Conservation (phyloP, 768 basidiomycete genomes). For the Kondoa subrosea region DNA sequence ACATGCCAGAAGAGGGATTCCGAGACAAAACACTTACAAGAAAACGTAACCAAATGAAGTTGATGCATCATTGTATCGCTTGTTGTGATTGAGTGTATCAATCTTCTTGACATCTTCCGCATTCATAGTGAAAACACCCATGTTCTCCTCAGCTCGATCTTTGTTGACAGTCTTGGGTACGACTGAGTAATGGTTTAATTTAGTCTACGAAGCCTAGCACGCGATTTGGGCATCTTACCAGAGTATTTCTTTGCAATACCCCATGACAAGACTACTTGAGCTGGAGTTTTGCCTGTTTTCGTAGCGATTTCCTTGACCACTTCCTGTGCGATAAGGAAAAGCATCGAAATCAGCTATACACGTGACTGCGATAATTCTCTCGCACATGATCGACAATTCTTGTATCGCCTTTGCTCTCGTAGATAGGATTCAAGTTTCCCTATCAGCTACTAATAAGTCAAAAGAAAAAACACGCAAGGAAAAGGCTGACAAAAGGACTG, state of each 20-base stretch:
- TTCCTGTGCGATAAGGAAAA: background rate
- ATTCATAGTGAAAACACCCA: conserved; percentile 12
- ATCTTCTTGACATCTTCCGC: conserved; percentile 20
- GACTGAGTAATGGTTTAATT: background rate
- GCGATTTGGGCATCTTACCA: conserved; percentile 16
- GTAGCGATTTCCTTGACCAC: background rate
- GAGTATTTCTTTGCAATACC: conserved; percentile 14
- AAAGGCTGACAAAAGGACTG: conserved; percentile 2
- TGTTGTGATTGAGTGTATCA: conserved; percentile 15
- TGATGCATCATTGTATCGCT: conserved; percentile 16
- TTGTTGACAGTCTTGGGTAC: conserved; percentile 1
- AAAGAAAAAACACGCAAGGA: background rate
- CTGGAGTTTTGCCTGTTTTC: conserved; percentile 12
- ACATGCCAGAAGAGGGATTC: no score
- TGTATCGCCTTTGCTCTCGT: conserved; percentile 9
- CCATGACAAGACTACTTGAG: conserved; percentile 14
- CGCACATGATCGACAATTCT: conserved; percentile 13
- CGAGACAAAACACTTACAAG: no score
- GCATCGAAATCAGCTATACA: background rate
- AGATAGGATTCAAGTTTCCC: conserved; percentile 19
- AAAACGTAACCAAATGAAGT: conserved; percentile 13
- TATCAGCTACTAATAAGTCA: background rate
- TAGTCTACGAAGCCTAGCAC: background rate
- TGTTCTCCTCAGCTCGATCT: conserved; percentile 15
- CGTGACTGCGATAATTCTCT: background rate